A percentile compares a stretch with the other conserved stretches of the same genome.
Evolutionary conservation across 208 protist species (phyloP).

Genomic region (Trypanosoma congolense): DNA sequence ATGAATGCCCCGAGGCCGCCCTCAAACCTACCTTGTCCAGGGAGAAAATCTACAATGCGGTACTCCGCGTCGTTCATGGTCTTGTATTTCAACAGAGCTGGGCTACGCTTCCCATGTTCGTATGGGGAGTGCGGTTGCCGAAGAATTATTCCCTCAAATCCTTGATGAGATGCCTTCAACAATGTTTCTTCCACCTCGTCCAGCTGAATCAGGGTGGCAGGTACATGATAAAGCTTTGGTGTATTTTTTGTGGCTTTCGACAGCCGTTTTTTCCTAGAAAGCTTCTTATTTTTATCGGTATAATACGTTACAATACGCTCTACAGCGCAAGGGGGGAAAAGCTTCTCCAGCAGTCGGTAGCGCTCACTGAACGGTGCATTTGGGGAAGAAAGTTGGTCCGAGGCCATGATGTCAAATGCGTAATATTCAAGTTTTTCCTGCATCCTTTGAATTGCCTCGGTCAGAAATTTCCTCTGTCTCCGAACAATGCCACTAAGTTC

Average conservation of each 20-base stretch:
- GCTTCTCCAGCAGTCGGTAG: constrained; percentile 70
- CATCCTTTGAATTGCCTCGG: constrained; percentile 26
- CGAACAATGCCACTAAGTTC: constrained; percentile 80
- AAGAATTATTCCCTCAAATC: constrained; percentile 89
- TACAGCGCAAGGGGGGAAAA: constrained; percentile 70
- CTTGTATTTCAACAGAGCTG: constrained; percentile 88
- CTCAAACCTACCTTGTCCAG: constrained; percentile 83
- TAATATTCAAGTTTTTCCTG: constrained; percentile 77
- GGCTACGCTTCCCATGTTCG: constrained; percentile 86
- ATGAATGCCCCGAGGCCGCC: constrained; percentile 78
- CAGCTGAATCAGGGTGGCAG: constrained; percentile 60
- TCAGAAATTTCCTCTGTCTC: constrained; percentile 31
- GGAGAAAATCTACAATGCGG: constrained; percentile 76
- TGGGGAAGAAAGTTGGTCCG: constrained; percentile 34
- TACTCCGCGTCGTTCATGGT: constrained; percentile 90
- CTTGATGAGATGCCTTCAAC: constrained; percentile 75
- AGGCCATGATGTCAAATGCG: constrained; percentile 89
- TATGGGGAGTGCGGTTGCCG: constrained; percentile 80
- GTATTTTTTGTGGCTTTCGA: constrained; percentile 18
- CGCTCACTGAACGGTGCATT: constrained; percentile 73
- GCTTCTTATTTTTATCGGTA: constrained; percentile 74
- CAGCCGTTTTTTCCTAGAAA: constrained; percentile 47
- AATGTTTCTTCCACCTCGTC: constrained; percentile 81
- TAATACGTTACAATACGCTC: constrained; percentile 84
- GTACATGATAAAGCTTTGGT: constrained; percentile 76